Evolutionary conservation across 2,329 filamentous ascomycete species (phyloP).

Genomic region (Paramyrothecium roridum): DNA sequence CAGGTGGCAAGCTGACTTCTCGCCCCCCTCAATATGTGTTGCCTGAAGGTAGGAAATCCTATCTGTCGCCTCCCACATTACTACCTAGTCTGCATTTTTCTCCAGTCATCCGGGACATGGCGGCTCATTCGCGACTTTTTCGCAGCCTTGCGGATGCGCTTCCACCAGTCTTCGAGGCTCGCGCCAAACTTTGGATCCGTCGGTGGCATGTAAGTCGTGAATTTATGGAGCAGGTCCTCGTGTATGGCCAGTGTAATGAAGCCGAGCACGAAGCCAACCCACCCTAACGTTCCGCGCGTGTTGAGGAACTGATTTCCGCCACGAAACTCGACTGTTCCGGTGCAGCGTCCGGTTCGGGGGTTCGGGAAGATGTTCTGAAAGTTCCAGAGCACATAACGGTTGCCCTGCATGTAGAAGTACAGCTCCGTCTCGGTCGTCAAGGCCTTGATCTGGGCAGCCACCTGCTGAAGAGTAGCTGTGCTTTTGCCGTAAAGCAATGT

Average conservation of each 20-base stretch:
- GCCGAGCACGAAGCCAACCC: slow-evolving; percentile 35
- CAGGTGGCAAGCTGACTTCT: no score
- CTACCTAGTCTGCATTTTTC: slow-evolving; percentile 26
- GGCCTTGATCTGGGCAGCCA: slow-evolving; percentile 25
- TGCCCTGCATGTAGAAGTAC: slow-evolving; percentile 34
- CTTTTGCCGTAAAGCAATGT: slow-evolving; percentile 24
- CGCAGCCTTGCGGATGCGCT: slow-evolving; percentile 26
- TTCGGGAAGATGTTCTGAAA: slow-evolving; percentile 35
- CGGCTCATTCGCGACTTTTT: slow-evolving; percentile 30
- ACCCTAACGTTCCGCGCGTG: slow-evolving; percentile 32
- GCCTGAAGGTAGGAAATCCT: no score
- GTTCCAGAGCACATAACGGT: slow-evolving; percentile 36
- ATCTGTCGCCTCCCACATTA: neutral
- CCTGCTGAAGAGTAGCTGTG: slow-evolving; percentile 16
- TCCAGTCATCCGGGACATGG: slow-evolving; percentile 28
- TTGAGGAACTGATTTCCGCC: slow-evolving; percentile 35
- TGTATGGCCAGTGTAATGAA: slow-evolving; percentile 33
- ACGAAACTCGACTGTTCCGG: slow-evolving; percentile 35
- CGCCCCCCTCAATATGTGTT: no score
- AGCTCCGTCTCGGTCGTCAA: slow-evolving; percentile 23
- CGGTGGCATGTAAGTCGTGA: slow-evolving; percentile 20
- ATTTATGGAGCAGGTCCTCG: slow-evolving; percentile 29
- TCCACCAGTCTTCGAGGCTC: slow-evolving; percentile 30
- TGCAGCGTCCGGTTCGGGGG: slow-evolving; percentile 31
- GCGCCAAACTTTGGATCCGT: slow-evolving; percentile 23